Evolutionary conservation across 306 rosid genomes (phyloP).

Genomic region (Glycyrrhiza uralensis): DNA sequence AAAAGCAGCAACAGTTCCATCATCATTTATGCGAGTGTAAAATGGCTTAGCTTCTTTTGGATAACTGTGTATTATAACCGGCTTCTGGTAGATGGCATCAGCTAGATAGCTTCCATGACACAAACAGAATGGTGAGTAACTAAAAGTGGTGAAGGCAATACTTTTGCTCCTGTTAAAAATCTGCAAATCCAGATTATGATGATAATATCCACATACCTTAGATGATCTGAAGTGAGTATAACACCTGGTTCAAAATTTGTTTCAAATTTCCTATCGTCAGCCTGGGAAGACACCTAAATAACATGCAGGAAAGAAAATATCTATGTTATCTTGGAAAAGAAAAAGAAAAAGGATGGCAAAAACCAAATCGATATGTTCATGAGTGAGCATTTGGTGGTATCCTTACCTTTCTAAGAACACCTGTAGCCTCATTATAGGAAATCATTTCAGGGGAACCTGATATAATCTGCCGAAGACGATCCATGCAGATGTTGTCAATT

Average conservation of each 20-base stretch:
- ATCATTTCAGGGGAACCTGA: constrained; percentile 43
- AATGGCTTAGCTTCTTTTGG: constrained; percentile 78
- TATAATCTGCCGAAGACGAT: constrained; percentile 43
- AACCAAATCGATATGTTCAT: not conserved
- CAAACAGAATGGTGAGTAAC: constrained; percentile 15
- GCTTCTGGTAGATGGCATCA: constrained; percentile 51
- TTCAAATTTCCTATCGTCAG: constrained; percentile 45
- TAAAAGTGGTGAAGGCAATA: not conserved
- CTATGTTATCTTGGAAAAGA: not conserved
- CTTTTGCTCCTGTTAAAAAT: not conserved
- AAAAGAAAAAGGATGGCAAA: not conserved
- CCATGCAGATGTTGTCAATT: constrained; percentile 44
- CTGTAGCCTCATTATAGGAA: constrained; percentile 50
- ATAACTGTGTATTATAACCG: constrained; percentile 58
- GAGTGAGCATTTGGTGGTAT: not conserved
- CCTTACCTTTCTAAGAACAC: constrained; percentile 46
- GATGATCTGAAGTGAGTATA: constrained; percentile 53
- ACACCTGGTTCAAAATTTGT: constrained; percentile 43
- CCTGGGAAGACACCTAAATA: constrained; percentile 32
- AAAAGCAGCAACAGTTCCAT: constrained; percentile 81
- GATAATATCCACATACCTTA: constrained; percentile 51
- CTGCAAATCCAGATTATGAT: constrained; percentile 10
- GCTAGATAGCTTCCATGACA: constrained; percentile 51
- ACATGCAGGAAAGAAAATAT: not conserved
- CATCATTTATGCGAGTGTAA: constrained; percentile 60